phyloP scores from a whole-genome alignment of 768 basidiomycete species.

The Suillus placidus region DNA sequence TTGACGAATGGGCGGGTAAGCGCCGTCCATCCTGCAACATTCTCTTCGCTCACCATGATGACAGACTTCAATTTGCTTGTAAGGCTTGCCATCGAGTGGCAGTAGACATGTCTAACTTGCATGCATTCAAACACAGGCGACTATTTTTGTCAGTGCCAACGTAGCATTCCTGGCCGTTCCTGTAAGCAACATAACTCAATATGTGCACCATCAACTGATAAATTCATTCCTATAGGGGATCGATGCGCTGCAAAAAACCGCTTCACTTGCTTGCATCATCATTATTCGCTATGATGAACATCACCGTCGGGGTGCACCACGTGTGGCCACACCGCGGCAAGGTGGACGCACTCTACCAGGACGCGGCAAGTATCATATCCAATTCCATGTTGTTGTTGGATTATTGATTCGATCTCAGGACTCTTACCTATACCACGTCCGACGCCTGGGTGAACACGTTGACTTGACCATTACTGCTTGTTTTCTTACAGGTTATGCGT shows the following conservation, averaged over 20 bases:
- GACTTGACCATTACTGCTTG: slow-evolving; percentile 26
- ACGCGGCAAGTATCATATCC: slow-evolving; percentile 16
- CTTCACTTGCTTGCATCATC: slow-evolving; percentile 20
- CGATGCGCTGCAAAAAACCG: slow-evolving; percentile 14
- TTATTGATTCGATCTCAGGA: slow-evolving; percentile 7
- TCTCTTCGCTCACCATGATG: not conserved
- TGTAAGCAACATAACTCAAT: not conserved
- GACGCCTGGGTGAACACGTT: slow-evolving; percentile 11
- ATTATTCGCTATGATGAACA: slow-evolving; percentile 22
- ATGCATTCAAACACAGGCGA: too few relatives aligned
- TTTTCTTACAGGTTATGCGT: slow-evolving; percentile 9
- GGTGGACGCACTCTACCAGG: slow-evolving; percentile 17
- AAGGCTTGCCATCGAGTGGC: not conserved
- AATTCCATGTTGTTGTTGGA: too few relatives aligned
- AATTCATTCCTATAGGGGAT: not conserved
- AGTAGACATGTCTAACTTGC: not conserved
- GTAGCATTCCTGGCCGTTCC: too few relatives aligned
- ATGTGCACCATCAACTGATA: not conserved
- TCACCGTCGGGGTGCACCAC: slow-evolving; percentile 18
- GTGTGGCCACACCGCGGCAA: slow-evolving; percentile 23
- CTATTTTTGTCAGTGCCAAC: too few relatives aligned
- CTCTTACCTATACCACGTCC: slow-evolving; percentile 20
- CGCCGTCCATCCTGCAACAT: not conserved
- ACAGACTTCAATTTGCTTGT: slow-evolving; percentile 25
- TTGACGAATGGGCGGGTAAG: slow-evolving; percentile 31